Percentiles rank a stretch among this genome's conserved stretches.
Conservation (phyloP, 2,329 filamentous ascomycete genomes). For the Aulographum hederae region DNA sequence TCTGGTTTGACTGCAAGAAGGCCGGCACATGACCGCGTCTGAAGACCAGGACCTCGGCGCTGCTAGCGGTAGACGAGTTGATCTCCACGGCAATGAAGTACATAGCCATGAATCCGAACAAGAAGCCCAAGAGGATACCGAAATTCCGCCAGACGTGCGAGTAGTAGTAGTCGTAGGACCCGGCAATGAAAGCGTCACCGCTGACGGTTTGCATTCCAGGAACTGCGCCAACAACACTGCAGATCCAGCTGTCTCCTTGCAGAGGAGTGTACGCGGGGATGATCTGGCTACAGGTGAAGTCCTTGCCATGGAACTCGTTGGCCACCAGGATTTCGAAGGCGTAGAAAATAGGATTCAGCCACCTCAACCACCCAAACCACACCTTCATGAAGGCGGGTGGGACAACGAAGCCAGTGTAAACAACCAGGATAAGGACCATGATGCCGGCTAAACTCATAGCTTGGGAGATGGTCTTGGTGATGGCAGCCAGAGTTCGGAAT, state of each 20-base stretch:
- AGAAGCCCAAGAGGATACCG: conserved; percentile 7
- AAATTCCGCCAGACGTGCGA: conserved; percentile 34
- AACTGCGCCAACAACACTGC: conserved; percentile 32
- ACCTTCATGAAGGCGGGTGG: conserved; percentile 13
- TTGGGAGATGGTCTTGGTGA: conserved; percentile 8
- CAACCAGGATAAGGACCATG: conserved; percentile 11
- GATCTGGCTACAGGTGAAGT: conserved; percentile 35
- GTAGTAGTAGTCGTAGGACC: conserved; percentile 37
- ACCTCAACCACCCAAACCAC: conserved; percentile 6
- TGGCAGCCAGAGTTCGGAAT: conserved; percentile 23
- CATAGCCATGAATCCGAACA: conserved; percentile 42
- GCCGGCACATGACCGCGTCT: conserved; percentile 20
- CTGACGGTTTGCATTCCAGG: conserved; percentile 35
- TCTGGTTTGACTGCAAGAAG: conserved; percentile 17
- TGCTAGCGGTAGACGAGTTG: conserved; percentile 43
- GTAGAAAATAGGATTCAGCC: conserved; percentile 10
- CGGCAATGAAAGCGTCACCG: conserved; percentile 41
- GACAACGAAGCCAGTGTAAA: conserved; percentile 16
- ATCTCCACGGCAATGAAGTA: conserved; percentile 48
- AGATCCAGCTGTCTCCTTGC: conserved; percentile 8
- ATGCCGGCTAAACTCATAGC: conserved; percentile 15
- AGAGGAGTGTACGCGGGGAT: conserved; percentile 8
- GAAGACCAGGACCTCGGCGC: conserved; percentile 46
- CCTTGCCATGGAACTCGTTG: conserved; percentile 38
- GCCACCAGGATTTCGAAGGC: conserved; percentile 18